Evolutionary conservation across 2,329 filamentous ascomycete genomes (phyloP).

Genomic region (Diaporthe aspalathi): DNA sequence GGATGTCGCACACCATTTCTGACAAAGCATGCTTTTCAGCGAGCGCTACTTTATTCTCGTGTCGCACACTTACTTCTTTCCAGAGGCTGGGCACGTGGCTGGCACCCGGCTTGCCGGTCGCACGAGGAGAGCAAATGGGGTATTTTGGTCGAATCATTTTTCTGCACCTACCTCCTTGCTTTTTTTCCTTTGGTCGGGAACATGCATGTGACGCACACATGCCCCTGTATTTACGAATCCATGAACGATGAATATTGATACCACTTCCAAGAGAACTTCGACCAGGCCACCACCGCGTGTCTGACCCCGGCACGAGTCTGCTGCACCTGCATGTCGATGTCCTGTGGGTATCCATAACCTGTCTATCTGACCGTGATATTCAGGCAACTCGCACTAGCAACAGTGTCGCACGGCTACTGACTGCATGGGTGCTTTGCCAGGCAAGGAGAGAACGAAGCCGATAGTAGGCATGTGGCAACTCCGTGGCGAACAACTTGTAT

Average conservation of each 20-base stretch:
- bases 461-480: not conserved
- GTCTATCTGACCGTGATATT: not conserved
- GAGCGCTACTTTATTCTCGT: constrained; percentile 15
- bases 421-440: not conserved
- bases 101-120: constrained; percentile 35
- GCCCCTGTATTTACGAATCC: constrained; percentile 38
- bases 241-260: constrained; percentile 39
- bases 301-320: not conserved
- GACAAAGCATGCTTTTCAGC: constrained; percentile 23
- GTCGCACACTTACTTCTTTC: constrained; percentile 31
- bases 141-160: constrained; percentile 33
- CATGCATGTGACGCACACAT: constrained; percentile 34
- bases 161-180: constrained; percentile 29
- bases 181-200: constrained; percentile 22
- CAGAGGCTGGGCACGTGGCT: constrained; percentile 28
- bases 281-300: not conserved
- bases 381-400: too few relatives aligned
- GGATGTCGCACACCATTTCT: not conserved
- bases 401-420: not conserved
- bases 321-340: not conserved
- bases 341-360: not conserved
- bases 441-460: not conserved
- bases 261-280: constrained; percentile 15
- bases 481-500: not conserved
- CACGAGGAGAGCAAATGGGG: constrained; percentile 24